phyloP scores from a whole-genome alignment of 768 basidiomycete genomes.

The Phaeotremella skinneri region DNA sequence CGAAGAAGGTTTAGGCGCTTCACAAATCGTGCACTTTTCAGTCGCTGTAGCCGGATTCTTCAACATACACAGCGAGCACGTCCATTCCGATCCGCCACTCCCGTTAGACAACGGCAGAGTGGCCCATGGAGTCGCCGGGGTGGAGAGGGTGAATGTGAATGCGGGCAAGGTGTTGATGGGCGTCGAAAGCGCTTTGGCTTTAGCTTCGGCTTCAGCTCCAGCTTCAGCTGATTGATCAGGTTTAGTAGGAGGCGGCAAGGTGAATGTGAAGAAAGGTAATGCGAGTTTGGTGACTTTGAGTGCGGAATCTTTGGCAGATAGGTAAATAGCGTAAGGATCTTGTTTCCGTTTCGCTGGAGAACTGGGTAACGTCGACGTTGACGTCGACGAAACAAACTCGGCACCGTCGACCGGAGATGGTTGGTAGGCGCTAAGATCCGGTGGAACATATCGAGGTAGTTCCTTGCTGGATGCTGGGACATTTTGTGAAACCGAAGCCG shows the following conservation, averaged over 20 bases:
- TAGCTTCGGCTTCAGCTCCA: constrained; percentile 6
- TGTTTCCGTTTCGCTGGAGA: background rate
- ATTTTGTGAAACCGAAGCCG: background rate
- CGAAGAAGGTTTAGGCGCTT: constrained; percentile 48
- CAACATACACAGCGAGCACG: constrained; percentile 59
- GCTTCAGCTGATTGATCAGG: constrained; percentile 1
- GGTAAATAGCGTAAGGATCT: constrained; percentile 16
- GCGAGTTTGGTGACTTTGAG: constrained; percentile 30
- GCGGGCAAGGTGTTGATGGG: background rate
- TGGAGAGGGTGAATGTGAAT: constrained; percentile 18
- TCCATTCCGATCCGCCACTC: constrained; percentile 56
- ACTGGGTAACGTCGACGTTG: no score
- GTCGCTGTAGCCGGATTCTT: constrained; percentile 52
- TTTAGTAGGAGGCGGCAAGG: constrained; percentile 5
- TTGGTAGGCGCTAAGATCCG: background rate
- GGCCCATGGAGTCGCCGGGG: constrained; percentile 1
- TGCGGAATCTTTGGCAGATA: constrained; percentile 39
- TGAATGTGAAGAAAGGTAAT: constrained; percentile 43
- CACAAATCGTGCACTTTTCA: constrained; percentile 58
- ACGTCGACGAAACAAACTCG: background rate
- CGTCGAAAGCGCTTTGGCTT: constrained; percentile 15
- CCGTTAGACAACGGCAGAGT: constrained; percentile 8
- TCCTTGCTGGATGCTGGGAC: background rate
- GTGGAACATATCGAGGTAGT: background rate
- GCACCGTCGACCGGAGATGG: background rate